Percentiles rank a stretch among this genome's conserved stretches.
Conservation (phyloP, 2,329 filamentous ascomycete species). For the Raffaelea arxii region DNA sequence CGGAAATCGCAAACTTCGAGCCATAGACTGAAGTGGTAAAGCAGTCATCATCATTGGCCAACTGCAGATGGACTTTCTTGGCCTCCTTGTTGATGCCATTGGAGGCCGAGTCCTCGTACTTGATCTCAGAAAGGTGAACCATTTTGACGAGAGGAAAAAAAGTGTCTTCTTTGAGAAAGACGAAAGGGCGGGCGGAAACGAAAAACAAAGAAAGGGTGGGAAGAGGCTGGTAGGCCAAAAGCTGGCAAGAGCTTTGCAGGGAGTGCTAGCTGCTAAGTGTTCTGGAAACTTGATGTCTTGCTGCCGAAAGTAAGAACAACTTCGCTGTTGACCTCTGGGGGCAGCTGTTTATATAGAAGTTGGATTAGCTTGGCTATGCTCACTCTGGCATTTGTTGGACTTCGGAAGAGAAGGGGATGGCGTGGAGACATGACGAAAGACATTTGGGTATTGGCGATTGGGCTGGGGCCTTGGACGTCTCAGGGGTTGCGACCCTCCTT, state of each 20-base stretch:
- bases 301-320: not conserved
- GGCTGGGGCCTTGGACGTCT: too few species aligned
- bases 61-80: slow-evolving; percentile 35
- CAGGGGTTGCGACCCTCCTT: too few species aligned
- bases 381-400: too few species aligned
- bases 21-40: slow-evolving; percentile 81
- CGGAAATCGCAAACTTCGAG: slow-evolving; percentile 68
- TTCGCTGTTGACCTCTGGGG: not conserved
- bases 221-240: not conserved
- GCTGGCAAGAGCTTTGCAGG: not conserved
- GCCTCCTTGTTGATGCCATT: slow-evolving; percentile 23
- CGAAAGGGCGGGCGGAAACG: too few species aligned
- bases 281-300: not conserved
- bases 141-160: slow-evolving; percentile 24
- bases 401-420: too few species aligned
- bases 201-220: not conserved
- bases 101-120: slow-evolving; percentile 19
- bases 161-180: too few species aligned
- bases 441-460: too few species aligned
- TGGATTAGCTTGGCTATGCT: too few species aligned
- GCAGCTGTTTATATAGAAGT: too few species aligned
- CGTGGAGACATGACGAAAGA: too few species aligned
- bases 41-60: slow-evolving; percentile 42
- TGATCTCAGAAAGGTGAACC: slow-evolving; percentile 41
- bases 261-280: not conserved